phyloP scores from a whole-genome alignment of 805 yeast species.

The Candida oleophila region DNA sequence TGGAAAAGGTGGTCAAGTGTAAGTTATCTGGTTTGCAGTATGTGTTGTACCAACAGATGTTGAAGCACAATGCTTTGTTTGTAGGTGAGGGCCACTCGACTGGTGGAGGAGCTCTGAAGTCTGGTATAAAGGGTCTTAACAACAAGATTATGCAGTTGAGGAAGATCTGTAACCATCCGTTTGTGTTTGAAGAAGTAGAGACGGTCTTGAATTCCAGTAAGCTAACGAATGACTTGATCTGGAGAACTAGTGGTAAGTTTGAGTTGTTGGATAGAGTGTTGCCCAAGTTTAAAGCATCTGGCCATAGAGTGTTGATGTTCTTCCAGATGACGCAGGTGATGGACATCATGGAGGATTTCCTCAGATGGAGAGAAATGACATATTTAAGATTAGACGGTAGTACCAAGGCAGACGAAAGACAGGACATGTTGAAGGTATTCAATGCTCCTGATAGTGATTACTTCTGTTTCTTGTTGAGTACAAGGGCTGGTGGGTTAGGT shows the following conservation, averaged over 20 bases:
- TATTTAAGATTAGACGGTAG: slow-evolving; percentile 80
- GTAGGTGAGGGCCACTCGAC: slow-evolving; percentile 47
- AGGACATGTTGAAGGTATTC: slow-evolving; percentile 66
- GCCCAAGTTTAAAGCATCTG: slow-evolving; percentile 71
- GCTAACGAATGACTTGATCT: slow-evolving; percentile 63
- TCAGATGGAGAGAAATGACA: slow-evolving; percentile 63
- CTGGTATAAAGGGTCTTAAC: slow-evolving; percentile 74
- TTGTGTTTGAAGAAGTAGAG: slow-evolving; percentile 82
- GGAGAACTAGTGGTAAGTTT: slow-evolving; percentile 80
- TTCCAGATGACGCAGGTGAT: slow-evolving; percentile 89
- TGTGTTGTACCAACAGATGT: slow-evolving; percentile 73
- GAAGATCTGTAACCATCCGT: slow-evolving; percentile 86
- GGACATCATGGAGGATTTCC: slow-evolving; percentile 86
- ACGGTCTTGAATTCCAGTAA: slow-evolving; percentile 61
- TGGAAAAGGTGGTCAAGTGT: slow-evolving; percentile 80
- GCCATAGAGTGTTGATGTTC: slow-evolving; percentile 77
- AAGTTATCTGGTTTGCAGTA: slow-evolving; percentile 71
- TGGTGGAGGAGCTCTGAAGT: slow-evolving; percentile 55
- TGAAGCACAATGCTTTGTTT: slow-evolving; percentile 67
- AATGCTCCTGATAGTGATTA: slow-evolving; percentile 76
- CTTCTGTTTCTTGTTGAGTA: slow-evolving; percentile 74
- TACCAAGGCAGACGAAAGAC: slow-evolving; percentile 83
- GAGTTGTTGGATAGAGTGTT: slow-evolving; percentile 73
- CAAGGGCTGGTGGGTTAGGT: slow-evolving; percentile 90
- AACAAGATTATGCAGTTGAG: slow-evolving; percentile 84